phyloP scores from a whole-genome alignment of 202 grass and related monocot genomes.

The Zoysia matrella region DNA sequence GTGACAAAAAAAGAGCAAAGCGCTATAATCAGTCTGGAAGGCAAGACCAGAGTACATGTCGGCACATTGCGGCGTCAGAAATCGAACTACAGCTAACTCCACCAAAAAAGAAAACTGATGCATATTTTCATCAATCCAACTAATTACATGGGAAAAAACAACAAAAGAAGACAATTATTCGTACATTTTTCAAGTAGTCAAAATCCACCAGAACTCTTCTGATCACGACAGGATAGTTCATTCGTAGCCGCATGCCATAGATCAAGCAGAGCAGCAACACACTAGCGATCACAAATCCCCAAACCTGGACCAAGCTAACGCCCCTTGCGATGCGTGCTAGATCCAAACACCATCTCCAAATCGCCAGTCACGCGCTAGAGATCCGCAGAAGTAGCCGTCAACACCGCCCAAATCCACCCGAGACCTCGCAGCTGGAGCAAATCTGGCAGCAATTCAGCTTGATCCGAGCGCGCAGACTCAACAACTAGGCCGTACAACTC shows the following conservation, averaged over 20 bases:
- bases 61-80: not conserved
- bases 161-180: not conserved
- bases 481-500: not conserved
- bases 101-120: not conserved
- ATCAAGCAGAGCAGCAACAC: not conserved
- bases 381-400: constrained; percentile 19
- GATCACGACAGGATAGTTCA: not conserved
- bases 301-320: not conserved
- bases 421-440: not conserved
- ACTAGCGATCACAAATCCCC: not conserved
- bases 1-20: not conserved
- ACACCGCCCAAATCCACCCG: not conserved
- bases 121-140: not conserved
- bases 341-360: constrained; percentile 12
- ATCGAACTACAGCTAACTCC: not conserved
- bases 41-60: not conserved
- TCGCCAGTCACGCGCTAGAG: not conserved
- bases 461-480: constrained; percentile 16
- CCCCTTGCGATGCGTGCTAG: constrained; percentile 21
- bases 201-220: not conserved
- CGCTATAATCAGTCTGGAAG: not conserved
- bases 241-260: not conserved
- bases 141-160: not conserved
- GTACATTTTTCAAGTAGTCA: not conserved
- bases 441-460: constrained; percentile 40